Conservation (phyloP, 225 moss, liverwort and hornwort species). For the Neckera pumila region DNA sequence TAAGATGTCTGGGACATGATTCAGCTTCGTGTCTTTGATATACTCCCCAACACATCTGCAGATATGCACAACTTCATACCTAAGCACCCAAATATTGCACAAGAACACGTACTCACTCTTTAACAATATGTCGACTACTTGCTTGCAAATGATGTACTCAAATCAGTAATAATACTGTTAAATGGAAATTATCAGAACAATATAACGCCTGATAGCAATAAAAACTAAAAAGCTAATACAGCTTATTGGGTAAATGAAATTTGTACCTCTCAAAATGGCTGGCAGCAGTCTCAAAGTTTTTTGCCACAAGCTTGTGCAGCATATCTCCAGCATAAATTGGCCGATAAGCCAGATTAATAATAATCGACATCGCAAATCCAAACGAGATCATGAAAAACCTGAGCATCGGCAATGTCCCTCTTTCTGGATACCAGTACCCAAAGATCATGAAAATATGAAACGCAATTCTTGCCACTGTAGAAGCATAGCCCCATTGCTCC, state of each 20-base stretch:
- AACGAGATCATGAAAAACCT: background rate
- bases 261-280: background rate
- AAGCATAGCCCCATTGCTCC: background rate
- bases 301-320: background rate
- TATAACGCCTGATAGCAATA: background rate
- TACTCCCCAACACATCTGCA: background rate
- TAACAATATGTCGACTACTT: background rate
- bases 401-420: background rate
- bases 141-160: background rate
- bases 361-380: background rate
- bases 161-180: background rate
- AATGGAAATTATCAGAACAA: background rate
- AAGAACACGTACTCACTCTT: background rate
- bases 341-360: background rate
- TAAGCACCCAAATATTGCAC: background rate
- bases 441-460: background rate
- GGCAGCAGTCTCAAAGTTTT: background rate
- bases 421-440: background rate
- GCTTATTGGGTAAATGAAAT: background rate
- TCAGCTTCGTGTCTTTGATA: background rate
- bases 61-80: background rate
- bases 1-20: background rate
- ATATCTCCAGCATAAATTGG: background rate
- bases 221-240: background rate
- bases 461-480: background rate